These are phyloP conservation scores for Rubia yunnanensis DNA, from an alignment of 257 asterid species.

Conservation along the genomic window DNA sequence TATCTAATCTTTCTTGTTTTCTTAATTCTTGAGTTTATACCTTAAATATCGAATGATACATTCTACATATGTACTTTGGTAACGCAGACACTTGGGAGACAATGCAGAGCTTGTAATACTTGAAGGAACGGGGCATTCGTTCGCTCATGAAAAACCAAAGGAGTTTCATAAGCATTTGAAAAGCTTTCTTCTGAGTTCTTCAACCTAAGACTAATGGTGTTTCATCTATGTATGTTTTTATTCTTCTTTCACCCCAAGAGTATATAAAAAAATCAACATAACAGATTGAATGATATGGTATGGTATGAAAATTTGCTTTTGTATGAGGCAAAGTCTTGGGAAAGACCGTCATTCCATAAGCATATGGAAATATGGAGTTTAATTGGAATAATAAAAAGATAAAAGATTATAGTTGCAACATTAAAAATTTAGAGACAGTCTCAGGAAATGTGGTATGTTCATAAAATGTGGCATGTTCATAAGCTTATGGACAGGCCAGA, in stretches of 20 bases:
- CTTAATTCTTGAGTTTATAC: not conserved
- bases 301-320: not conserved
- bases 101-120: constrained; percentile 40
- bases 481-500: no score
- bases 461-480: no score
- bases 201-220: not conserved
- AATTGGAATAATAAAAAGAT: no score
- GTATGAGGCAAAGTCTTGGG: no score
- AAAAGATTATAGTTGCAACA: no score
- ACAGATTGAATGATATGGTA: not conserved
- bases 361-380: no score
- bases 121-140: constrained; percentile 58
- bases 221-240: not conserved
- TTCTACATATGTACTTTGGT: not conserved
- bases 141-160: constrained; percentile 41
- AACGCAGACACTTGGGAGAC: constrained; percentile 54
- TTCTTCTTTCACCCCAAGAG: not conserved
- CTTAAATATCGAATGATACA: not conserved
- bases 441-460: no score
- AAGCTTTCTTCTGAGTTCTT: constrained; percentile 27
- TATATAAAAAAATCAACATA: not conserved
- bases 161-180: constrained; percentile 50
- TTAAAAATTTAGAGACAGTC: no score
- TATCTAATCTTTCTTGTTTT: not conserved
- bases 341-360: no score